A percentile compares a stretch with the other conserved stretches of the same genome.
Evolutionary conservation across 805 yeast genomes (phyloP).

Genomic region (Candida pseudofarinosa): DNA sequence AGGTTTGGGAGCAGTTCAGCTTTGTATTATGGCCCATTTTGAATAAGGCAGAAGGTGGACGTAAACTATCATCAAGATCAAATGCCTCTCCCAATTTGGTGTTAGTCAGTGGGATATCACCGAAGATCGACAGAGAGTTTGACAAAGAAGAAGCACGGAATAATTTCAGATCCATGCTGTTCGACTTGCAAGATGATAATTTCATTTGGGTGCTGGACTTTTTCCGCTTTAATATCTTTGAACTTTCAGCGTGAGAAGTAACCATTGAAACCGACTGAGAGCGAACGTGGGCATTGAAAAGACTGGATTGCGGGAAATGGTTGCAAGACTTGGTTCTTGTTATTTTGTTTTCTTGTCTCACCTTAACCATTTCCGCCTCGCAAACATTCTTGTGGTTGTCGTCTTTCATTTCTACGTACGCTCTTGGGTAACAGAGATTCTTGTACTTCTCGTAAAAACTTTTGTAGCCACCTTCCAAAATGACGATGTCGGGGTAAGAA

Average conservation of each 20-base stretch:
- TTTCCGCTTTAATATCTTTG: slow-evolving; percentile 31
- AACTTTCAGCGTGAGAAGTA: slow-evolving; percentile 22
- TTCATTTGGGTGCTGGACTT: slow-evolving; percentile 10
- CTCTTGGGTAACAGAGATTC: slow-evolving; percentile 65
- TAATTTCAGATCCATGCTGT: slow-evolving; percentile 9
- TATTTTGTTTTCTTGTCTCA: slow-evolving; percentile 38
- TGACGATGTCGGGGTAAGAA: slow-evolving; percentile 82
- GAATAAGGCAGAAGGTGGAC: slow-evolving; percentile 27
- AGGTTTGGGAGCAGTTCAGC: slow-evolving; percentile 14
- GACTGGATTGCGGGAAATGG: slow-evolving; percentile 12
- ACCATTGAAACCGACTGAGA: slow-evolving; percentile 28
- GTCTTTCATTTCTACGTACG: slow-evolving; percentile 80
- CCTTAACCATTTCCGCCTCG: slow-evolving; percentile 44
- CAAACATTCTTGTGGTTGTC: slow-evolving; percentile 33
- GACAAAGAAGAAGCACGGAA: slow-evolving; percentile 26
- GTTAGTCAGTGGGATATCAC: slow-evolving; percentile 7
- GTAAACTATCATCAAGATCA: slow-evolving; percentile 17
- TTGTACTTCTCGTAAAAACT: slow-evolving; percentile 61
- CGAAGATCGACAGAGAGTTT: slow-evolving; percentile 17
- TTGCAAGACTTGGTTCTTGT: slow-evolving; percentile 36
- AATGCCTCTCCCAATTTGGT: background rate
- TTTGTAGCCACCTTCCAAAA: slow-evolving; percentile 89
- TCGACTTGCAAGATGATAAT: slow-evolving; percentile 1
- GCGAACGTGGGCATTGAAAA: slow-evolving; percentile 15
- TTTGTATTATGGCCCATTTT: slow-evolving; percentile 11